Conservation (phyloP, 2,329 filamentous ascomycete genomes). For the Plectosphaerella plurivora region DNA sequence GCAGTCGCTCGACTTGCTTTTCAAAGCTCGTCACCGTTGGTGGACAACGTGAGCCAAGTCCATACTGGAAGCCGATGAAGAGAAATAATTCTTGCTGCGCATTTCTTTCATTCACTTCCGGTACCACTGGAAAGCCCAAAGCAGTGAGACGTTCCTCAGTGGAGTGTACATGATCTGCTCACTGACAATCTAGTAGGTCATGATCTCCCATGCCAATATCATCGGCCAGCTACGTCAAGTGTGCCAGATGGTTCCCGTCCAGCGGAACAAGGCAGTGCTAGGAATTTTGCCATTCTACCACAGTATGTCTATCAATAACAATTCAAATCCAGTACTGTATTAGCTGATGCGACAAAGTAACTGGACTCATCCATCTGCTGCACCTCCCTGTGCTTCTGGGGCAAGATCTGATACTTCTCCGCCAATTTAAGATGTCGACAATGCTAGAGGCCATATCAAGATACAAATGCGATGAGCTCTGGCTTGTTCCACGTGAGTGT, state of each 20-base stretch:
- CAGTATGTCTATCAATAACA: slow-evolving; percentile 1
- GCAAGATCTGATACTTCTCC: slow-evolving; percentile 60
- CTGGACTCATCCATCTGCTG: slow-evolving; percentile 57
- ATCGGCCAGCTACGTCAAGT: slow-evolving; percentile 59
- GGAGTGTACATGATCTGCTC: not conserved
- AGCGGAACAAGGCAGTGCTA: slow-evolving; percentile 40
- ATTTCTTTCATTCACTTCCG: not conserved
- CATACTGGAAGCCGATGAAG: not conserved
- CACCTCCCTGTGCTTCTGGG: slow-evolving; percentile 60
- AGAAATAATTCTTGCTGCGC: not conserved
- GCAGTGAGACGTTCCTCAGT: not conserved
- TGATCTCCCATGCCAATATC: slow-evolving; percentile 53
- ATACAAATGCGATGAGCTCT: slow-evolving; percentile 50
- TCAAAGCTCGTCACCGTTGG: not conserved
- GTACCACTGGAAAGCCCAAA: not conserved
- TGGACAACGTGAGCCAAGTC: not conserved
- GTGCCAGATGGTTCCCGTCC: slow-evolving; percentile 42
- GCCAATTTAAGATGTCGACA: slow-evolving; percentile 53
- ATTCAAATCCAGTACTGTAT: too few species aligned
- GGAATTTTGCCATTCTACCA: slow-evolving; percentile 58
- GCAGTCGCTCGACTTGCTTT: not conserved
- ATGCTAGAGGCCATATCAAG: slow-evolving; percentile 50
- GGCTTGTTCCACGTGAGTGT: slow-evolving; percentile 45
- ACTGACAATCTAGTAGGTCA: slow-evolving; percentile 23
- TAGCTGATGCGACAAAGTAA: too few species aligned